Evolutionary conservation across 2,329 filamentous ascomycete genomes (phyloP), one percentile per base, ranked within the genome.

Genomic region (Macrophomina tecta): DNA sequence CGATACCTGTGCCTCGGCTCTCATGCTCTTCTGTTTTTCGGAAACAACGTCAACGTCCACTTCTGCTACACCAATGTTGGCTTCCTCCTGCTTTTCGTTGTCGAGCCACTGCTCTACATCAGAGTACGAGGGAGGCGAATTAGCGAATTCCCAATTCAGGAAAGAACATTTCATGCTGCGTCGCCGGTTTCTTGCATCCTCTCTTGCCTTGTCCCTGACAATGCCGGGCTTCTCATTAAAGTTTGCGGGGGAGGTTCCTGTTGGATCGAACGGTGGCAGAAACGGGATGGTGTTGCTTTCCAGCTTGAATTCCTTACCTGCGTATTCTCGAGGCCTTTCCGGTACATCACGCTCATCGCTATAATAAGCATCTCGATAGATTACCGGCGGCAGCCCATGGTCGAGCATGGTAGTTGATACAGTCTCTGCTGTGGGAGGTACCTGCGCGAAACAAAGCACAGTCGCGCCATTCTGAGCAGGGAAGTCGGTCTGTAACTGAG

Each of bases 301-400:
- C 6, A 97, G 81, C 67, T 88, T 90, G 75, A 96, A 97, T 72
- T 96, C 91, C 71, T 89, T 89, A 3, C 94, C 94, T 6, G 91
- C 94, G 79, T 97, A 98, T 77, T 97, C 93, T 64, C 92, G 85
- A 38, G 85, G 79, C 64, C 90, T 86, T 46, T 90, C 85, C 12
- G 94, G 93, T 0, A 97, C 91, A 78, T 98, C 95, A 61, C 84
- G 85, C 69, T 96, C 92, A 34, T 91, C 85, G 71, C 93, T 91
- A 75, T 97, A 98, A 73, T 90, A 94, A 0, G 94, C 90, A 74
- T 93, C 89, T 76, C 93, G 91, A 70, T 97, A 96, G 58, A 97
- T 85, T 14, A 91, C 85, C 67, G 89, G 83, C 0, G 91, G 90
- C 8, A 89, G 79, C 12, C 84, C 84, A 67, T 83, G 78, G n/a